Percentiles rank a stretch among this genome's conserved stretches.
phyloP scores from a whole-genome alignment of 1,139 yeast genomes.

The Petasospora rhodanensis region DNA sequence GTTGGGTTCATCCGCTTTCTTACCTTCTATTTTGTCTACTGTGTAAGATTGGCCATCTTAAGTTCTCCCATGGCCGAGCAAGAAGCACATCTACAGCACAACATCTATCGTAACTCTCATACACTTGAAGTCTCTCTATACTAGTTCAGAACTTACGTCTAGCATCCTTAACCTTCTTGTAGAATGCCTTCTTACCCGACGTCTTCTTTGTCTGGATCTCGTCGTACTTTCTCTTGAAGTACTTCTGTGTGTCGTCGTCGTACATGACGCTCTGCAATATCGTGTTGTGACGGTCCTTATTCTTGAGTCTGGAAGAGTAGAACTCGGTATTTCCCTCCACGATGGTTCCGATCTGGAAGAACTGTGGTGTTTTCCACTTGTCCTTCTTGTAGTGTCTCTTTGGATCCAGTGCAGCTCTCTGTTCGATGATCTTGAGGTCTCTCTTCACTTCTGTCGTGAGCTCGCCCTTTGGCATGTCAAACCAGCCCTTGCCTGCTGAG shows the following conservation, averaged over 20 bases:
- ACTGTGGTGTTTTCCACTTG: conserved; percentile 75
- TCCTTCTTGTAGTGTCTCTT: conserved; percentile 92
- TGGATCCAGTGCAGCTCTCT: conserved; percentile 90
- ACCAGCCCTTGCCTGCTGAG: conserved; percentile 64
- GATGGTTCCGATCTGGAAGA: conserved; percentile 85
- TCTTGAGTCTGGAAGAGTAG: conserved; percentile 63
- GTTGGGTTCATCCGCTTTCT: no score
- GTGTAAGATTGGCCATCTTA: no score
- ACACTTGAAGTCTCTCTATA: no score
- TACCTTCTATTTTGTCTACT: no score
- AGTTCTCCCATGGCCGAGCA: no score
- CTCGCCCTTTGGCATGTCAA: conserved; percentile 75
- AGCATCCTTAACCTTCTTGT: conserved; percentile 60
- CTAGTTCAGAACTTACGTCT: conserved; percentile 46
- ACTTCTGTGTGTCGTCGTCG: conserved; percentile 64
- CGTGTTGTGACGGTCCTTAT: conserved; percentile 70
- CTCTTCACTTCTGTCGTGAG: conserved; percentile 59
- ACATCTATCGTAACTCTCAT: neutral
- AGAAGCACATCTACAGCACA: neutral
- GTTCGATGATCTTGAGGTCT: conserved; percentile 73
- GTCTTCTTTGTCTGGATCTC: conserved; percentile 72
- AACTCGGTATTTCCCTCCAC: conserved; percentile 79
- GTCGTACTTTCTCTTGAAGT: conserved; percentile 77
- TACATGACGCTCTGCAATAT: conserved; percentile 79
- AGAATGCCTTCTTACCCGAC: conserved; percentile 72